Evolutionary conservation across 148 eudicot species (phyloP).

Genomic region (Vaccinium vitisidaea): DNA sequence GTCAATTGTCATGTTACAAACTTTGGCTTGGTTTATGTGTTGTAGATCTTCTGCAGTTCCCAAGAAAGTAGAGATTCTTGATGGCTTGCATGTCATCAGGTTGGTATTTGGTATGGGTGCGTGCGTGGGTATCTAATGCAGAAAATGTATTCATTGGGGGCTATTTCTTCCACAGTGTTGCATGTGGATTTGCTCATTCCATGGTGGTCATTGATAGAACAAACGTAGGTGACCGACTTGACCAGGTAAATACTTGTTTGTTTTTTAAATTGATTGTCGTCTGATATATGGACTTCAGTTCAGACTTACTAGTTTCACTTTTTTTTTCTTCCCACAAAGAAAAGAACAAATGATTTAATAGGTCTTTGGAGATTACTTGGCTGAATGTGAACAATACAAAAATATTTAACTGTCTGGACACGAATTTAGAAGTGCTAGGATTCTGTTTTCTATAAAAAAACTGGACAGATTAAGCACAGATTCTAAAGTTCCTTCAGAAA

Average conservation of each 20-base stretch:
- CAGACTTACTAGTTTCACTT: background rate
- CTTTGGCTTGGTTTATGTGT: constrained; percentile 9
- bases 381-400: background rate
- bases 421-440: background rate
- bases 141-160: constrained; percentile 14
- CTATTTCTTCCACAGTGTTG: constrained; percentile 54
- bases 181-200: constrained; percentile 87
- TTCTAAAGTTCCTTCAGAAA: background rate
- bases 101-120: constrained; percentile 18
- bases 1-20: background rate
- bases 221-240: constrained; percentile 64
- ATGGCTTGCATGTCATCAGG: constrained; percentile 81
- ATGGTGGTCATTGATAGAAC: constrained; percentile 86
- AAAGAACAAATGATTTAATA: background rate
- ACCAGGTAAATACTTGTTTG: constrained; percentile 50
- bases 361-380: background rate
- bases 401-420: background rate
- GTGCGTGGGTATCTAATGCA: background rate
- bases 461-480: background rate
- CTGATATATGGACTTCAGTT: background rate
- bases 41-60: constrained; percentile 61
- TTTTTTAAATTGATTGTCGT: background rate
- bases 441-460: background rate
- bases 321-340: background rate
- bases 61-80: constrained; percentile 68